Percentiles rank a stretch among this genome's conserved stretches.
Evolutionary conservation across 495 filamentous ascomycete species (phyloP).

Genomic region (Articulospora tetracladia): DNA sequence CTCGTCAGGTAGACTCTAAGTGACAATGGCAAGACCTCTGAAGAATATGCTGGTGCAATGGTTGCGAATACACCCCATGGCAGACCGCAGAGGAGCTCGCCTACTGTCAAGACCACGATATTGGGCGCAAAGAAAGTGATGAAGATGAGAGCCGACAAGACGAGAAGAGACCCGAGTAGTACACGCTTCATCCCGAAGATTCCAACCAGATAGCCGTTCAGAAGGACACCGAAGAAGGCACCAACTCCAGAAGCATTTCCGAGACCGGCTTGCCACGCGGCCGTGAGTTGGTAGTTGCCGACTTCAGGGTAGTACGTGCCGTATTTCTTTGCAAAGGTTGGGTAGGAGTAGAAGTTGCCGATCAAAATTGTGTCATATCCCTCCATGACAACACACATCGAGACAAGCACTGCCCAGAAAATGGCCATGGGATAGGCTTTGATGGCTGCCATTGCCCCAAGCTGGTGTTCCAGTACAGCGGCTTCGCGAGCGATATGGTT

Average conservation of each 20-base stretch:
- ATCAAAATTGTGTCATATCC: slow-evolving; percentile 56
- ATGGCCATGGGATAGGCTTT: slow-evolving; percentile 50
- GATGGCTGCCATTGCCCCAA: slow-evolving; percentile 46
- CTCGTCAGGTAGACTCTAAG: slow-evolving; percentile 62
- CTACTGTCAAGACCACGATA: slow-evolving; percentile 61
- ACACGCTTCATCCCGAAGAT: slow-evolving; percentile 56
- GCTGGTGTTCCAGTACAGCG: slow-evolving; percentile 43
- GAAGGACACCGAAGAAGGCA: slow-evolving; percentile 67
- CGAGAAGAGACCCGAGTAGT: slow-evolving; percentile 59
- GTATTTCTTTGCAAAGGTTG: slow-evolving; percentile 63
- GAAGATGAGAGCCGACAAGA: slow-evolving; percentile 50
- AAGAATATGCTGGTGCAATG: slow-evolving; percentile 64
- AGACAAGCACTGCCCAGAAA: slow-evolving; percentile 54
- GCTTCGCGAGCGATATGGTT: slow-evolving; percentile 11
- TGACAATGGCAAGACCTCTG: slow-evolving; percentile 61
- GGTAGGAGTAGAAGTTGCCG: slow-evolving; percentile 49
- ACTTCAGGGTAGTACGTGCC: slow-evolving; percentile 44
- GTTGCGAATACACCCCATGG: slow-evolving; percentile 53
- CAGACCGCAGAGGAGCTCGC: slow-evolving; percentile 8
- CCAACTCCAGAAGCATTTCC: slow-evolving; percentile 58
- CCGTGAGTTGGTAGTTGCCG: slow-evolving; percentile 60
- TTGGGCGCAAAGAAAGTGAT: slow-evolving; percentile 74
- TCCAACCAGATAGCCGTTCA: slow-evolving; percentile 72
- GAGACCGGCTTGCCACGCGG: slow-evolving; percentile 71
- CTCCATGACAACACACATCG: slow-evolving; percentile 58